Base-by-base conservation (phyloP, 805 yeast species). In the Hanseniaspora vineae region DNA sequence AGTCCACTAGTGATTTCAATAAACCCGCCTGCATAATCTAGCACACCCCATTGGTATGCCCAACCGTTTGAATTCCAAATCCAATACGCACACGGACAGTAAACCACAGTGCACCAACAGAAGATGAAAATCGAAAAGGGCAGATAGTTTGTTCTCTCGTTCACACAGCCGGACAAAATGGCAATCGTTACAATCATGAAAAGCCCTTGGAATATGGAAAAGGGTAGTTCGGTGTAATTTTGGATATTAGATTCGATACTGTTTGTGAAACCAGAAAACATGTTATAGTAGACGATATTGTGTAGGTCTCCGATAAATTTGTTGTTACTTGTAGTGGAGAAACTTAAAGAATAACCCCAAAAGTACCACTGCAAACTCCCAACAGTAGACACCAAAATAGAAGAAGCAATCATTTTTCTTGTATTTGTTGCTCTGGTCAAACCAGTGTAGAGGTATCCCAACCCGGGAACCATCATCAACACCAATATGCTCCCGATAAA, bases 1-100 rank as follows among this genome's bases (percentile, higher is more conserved):
- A 88, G 83, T 51, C 97, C 97, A 20, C 94, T 81, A 31, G 85
- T 73, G 49, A 92, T 86, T 64, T 90, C 97, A 29, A 90, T 96
- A 0, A 97, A 95, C 0, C 97, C 97, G 31, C 98, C 98, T 20
- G 98, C 98, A 64, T 85, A 90, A 63, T 90, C 98, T 46, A 90
- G 70, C 1, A 81, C 97, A 6, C 95, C 96, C 80, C 95, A 90
- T 55, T 78, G 72, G 54, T 73, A 74, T 35, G 96, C 96, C 97
- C 97, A 90, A 39, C 98, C 97, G 43, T 80, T 81, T 1, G 84
- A 60, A 49, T 87, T 83, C 97, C 97, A 90, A 48, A 85, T 79
- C 97, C 97, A 89, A 66, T 80, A 86, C 6, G 90, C 90, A n/a
- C 90, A 75, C 0, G 97, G 97, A 61, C 94, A 84, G 66, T 90